phyloP scores from a whole-genome alignment of 2,329 filamentous ascomycete species.

The Cercospora sp. region DNA sequence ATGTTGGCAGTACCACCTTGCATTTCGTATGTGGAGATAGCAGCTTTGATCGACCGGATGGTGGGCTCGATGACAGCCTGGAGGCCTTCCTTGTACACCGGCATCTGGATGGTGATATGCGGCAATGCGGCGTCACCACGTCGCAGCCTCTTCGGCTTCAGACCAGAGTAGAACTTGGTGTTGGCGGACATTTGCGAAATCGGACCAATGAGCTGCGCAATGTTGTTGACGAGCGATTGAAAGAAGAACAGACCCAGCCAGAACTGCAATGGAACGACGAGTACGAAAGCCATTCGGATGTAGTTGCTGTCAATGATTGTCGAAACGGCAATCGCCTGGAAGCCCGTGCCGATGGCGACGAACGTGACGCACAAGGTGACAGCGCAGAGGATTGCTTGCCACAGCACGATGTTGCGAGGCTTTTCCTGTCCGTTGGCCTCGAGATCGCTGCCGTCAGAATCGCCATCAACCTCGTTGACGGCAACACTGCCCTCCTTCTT shows the following conservation, averaged over 20 bases:
- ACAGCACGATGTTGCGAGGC: slow-evolving; percentile 55
- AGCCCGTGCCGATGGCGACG: slow-evolving; percentile 58
- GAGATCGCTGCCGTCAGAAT: slow-evolving; percentile 41
- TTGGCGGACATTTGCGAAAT: slow-evolving; percentile 48
- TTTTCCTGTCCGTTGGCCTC: slow-evolving; percentile 42
- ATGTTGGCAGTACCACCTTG: slow-evolving; percentile 67
- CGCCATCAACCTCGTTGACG: slow-evolving; percentile 35
- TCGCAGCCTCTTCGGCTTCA: slow-evolving; percentile 43
- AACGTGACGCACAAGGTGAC: slow-evolving; percentile 57
- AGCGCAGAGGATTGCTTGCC: slow-evolving; percentile 57
- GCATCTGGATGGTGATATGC: slow-evolving; percentile 57
- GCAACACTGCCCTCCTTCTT: slow-evolving; percentile 46
- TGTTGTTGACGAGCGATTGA: slow-evolving; percentile 46
- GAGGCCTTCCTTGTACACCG: slow-evolving; percentile 48
- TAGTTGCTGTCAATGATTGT: slow-evolving; percentile 56
- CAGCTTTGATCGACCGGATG: slow-evolving; percentile 43
- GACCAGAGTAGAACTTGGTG: slow-evolving; percentile 50
- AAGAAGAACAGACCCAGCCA: slow-evolving; percentile 61
- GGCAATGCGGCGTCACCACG: slow-evolving; percentile 42
- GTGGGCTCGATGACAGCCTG: slow-evolving; percentile 43
- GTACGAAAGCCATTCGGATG: slow-evolving; percentile 56
- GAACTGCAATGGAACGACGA: slow-evolving; percentile 55
- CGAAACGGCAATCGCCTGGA: slow-evolving; percentile 57
- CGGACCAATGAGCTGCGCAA: slow-evolving; percentile 48
- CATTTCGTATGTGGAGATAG: slow-evolving; percentile 54